A percentile compares a stretch with the other conserved stretches of the same genome.
phyloP scores from a whole-genome alignment of 1,139 yeast species.

The Meyerozyma sp. region DNA sequence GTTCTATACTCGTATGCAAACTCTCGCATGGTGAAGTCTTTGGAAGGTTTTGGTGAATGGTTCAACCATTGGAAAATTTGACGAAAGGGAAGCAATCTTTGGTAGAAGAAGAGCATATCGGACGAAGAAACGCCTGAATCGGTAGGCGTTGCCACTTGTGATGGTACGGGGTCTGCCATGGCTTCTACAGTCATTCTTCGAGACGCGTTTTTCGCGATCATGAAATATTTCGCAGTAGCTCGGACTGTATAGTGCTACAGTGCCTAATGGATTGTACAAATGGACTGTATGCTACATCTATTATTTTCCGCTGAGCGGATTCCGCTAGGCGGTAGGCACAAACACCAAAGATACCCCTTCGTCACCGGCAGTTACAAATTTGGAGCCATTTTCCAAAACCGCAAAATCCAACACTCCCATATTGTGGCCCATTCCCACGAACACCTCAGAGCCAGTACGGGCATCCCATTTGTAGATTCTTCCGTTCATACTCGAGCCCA shows the following conservation, averaged over 20 bases:
- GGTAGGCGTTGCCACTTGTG: not conserved
- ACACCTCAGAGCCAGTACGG: conserved; percentile 71
- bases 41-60: conserved; percentile 68
- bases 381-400: conserved; percentile 53
- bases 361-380: conserved; percentile 92
- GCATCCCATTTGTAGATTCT: conserved; percentile 83
- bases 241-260: not conserved
- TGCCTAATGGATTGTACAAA: too few species aligned
- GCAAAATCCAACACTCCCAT: conserved; percentile 90
- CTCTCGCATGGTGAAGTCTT: conserved; percentile 82
- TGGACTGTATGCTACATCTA: not conserved
- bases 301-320: not conserved
- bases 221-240: not conserved
- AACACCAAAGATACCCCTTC: conserved; percentile 89
- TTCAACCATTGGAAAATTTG: conserved; percentile 82
- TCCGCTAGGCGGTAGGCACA: not conserved
- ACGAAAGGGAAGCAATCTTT: conserved; percentile 64
- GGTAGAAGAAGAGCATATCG: conserved; percentile 75
- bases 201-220: conserved; percentile 1
- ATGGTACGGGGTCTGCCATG: not conserved
- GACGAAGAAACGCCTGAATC: conserved; percentile 33
- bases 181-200: not conserved
- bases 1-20: conserved; percentile 86
- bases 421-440: conserved; percentile 85
- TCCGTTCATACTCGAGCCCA: conserved; percentile 83